phyloP scores from a whole-genome alignment of 192 early-diverging fungal species.

The Funneliformis mosseae region DNA sequence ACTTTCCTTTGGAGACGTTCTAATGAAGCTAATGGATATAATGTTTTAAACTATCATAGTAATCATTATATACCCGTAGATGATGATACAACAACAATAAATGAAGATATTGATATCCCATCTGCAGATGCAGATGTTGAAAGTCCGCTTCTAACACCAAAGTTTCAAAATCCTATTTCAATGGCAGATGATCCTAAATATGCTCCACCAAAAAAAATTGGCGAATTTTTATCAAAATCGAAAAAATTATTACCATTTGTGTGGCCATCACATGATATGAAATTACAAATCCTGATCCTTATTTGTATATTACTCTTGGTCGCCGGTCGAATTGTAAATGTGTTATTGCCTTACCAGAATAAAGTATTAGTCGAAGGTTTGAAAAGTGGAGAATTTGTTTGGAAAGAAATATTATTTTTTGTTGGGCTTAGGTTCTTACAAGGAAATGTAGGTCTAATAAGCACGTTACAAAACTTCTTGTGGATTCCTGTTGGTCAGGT shows the following conservation, averaged over 20 bases:
- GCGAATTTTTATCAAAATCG: constrained; percentile 17
- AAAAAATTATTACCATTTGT: constrained; percentile 64
- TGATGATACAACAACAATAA: background rate
- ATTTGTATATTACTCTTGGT: constrained; percentile 67
- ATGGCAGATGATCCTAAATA: constrained; percentile 26
- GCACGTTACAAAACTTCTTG: constrained; percentile 71
- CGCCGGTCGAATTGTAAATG: constrained; percentile 72
- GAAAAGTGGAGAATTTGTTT: constrained; percentile 44
- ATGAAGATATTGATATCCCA: background rate
- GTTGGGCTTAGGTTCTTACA: constrained; percentile 44
- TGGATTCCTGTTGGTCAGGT: constrained; percentile 89
- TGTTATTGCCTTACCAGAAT: constrained; percentile 80
- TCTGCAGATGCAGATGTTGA: background rate
- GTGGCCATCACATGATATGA: constrained; percentile 67
- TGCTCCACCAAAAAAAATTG: constrained; percentile 14
- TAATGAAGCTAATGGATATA: constrained; percentile 10
- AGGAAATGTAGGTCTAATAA: constrained; percentile 65
- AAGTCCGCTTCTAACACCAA: background rate
- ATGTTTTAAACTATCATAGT: background rate
- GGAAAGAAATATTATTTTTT: constrained; percentile 46
- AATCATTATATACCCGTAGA: background rate
- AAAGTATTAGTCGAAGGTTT: constrained; percentile 75
- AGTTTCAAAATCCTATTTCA: constrained; percentile 14
- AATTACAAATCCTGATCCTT: constrained; percentile 68
- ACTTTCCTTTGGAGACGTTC: background rate